Evolutionary conservation across 2,329 filamentous ascomycete species (phyloP).

Genomic region (Xylariaceae sp.): DNA sequence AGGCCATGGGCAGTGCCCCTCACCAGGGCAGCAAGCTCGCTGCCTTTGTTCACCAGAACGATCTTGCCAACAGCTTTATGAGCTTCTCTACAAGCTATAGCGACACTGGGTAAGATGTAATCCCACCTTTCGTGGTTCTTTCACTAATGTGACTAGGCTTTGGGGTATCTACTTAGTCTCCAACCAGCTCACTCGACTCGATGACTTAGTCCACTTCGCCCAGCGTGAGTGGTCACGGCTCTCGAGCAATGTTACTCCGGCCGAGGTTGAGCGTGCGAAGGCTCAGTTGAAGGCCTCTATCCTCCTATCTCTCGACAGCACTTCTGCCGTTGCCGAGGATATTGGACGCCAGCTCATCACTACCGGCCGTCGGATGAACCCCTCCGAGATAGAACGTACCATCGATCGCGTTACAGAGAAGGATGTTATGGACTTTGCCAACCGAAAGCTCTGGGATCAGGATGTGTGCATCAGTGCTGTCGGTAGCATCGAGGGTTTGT

Average conservation of each 20-base stretch:
- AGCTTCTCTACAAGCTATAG: slow-evolving; percentile 99
- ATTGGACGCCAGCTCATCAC: slow-evolving; percentile 98
- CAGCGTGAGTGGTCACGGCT: slow-evolving; percentile 98
- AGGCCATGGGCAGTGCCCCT: slow-evolving; percentile 93
- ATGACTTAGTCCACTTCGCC: slow-evolving; percentile 97
- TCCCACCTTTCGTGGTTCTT: not conserved
- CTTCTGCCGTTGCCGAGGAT: slow-evolving; percentile 94
- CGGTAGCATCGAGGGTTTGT: slow-evolving; percentile 81
- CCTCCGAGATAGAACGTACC: slow-evolving; percentile 89
- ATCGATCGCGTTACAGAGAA: slow-evolving; percentile 88
- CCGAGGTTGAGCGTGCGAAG: slow-evolving; percentile 97
- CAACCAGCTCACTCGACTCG: slow-evolving; percentile 79
- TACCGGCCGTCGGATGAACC: slow-evolving; percentile 84
- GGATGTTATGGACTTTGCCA: slow-evolving; percentile 95
- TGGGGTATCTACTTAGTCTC: slow-evolving; percentile 99
- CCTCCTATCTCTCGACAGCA: slow-evolving; percentile 93
- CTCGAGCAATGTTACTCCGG: slow-evolving; percentile 78
- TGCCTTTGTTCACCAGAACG: slow-evolving; percentile 87
- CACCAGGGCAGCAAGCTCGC: slow-evolving; percentile 98
- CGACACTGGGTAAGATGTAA: slow-evolving; percentile 78
- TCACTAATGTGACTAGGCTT: slow-evolving; percentile 56
- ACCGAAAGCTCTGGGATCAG: slow-evolving; percentile 94
- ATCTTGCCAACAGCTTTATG: slow-evolving; percentile 99
- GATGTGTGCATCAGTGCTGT: slow-evolving; percentile 92
- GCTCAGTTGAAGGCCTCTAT: slow-evolving; percentile 98